These are phyloP conservation scores for Schizophyllum commune DNA, from an alignment of 1,284 basidiomycete species.

Conservation along the genomic window DNA sequence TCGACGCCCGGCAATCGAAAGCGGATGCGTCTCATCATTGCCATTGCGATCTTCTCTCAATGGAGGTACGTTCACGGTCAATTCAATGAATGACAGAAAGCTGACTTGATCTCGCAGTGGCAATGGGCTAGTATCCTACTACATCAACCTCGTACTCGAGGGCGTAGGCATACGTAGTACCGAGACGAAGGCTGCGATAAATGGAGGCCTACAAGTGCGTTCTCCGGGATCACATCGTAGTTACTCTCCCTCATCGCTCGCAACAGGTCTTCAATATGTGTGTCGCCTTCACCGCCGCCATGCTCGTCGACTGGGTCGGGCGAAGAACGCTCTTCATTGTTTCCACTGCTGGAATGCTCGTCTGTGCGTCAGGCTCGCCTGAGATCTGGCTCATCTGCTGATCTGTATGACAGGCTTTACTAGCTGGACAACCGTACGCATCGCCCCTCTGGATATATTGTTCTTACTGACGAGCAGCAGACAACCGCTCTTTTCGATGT, in stretches of 20 bases:
- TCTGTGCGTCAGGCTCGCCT: conserved; percentile 44
- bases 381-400: conserved; percentile 18
- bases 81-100: too few relatives aligned
- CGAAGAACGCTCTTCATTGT: conserved; percentile 55
- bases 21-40: conserved; percentile 50
- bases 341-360: conserved; percentile 60
- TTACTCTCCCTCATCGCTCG: background rate
- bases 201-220: conserved; percentile 52
- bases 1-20: conserved; percentile 51
- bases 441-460: background rate
- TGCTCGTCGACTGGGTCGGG: conserved; percentile 53
- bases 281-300: conserved; percentile 45
- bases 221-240: too few relatives aligned
- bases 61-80: conserved; percentile 67
- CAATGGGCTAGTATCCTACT: conserved; percentile 62
- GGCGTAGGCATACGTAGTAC: conserved; percentile 47
- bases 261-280: conserved; percentile 45
- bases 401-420: background rate
- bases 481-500: conserved; percentile 52
- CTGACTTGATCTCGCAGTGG: conserved; percentile 29
- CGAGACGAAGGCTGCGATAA: conserved; percentile 51
- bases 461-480: conserved; percentile 12
- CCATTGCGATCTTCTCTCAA: conserved; percentile 53
- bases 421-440: background rate
- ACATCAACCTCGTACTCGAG: conserved; percentile 56